Percentiles rank a stretch among this genome's conserved stretches.
These are phyloP conservation scores for Entomortierella beljakovae DNA, from an alignment of 192 early-diverging fungal genomes.

Conservation along the genomic window DNA sequence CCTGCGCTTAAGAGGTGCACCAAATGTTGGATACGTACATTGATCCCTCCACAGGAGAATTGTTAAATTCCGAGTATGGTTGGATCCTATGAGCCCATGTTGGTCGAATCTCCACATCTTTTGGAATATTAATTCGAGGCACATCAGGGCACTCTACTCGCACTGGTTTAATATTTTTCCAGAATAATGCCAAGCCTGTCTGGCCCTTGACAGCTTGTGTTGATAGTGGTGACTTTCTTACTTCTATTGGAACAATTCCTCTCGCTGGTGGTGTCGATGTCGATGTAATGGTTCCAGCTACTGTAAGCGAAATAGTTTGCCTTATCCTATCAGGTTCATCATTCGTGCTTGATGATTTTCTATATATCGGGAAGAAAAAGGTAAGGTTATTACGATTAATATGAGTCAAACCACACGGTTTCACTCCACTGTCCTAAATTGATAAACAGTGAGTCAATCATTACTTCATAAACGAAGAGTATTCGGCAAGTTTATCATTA, in stretches of 20 bases:
- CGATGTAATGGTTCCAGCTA: constrained; percentile 20
- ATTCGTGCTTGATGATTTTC: constrained; percentile 26
- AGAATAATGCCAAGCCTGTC: constrained; percentile 41
- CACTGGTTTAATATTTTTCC: constrained; percentile 51
- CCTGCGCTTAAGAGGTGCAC: too few relatives aligned
- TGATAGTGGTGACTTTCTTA: constrained; percentile 32
- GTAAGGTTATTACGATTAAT: not conserved
- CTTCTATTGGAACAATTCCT: constrained; percentile 36
- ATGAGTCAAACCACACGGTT: too few relatives aligned
- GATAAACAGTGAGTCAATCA: not conserved
- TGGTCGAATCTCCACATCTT: constrained; percentile 41
- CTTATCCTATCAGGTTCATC: constrained; percentile 14
- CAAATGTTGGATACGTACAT: constrained; percentile 13
- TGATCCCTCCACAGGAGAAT: constrained; percentile 15
- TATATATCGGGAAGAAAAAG: constrained; percentile 5
- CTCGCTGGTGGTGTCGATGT: constrained; percentile 14
- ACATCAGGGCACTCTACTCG: constrained; percentile 47
- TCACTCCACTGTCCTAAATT: too few relatives aligned
- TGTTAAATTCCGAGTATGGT: constrained; percentile 6
- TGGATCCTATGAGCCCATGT: constrained; percentile 53
- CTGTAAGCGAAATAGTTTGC: constrained; percentile 39
- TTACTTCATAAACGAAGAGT: constrained; percentile 52
- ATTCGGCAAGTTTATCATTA: constrained; percentile 46
- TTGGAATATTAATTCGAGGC: constrained; percentile 34
- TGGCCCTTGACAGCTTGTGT: constrained; percentile 25